Base-by-base conservation (phyloP, 352 stramenopile genomes). In the Pythium aquatile region DNA sequence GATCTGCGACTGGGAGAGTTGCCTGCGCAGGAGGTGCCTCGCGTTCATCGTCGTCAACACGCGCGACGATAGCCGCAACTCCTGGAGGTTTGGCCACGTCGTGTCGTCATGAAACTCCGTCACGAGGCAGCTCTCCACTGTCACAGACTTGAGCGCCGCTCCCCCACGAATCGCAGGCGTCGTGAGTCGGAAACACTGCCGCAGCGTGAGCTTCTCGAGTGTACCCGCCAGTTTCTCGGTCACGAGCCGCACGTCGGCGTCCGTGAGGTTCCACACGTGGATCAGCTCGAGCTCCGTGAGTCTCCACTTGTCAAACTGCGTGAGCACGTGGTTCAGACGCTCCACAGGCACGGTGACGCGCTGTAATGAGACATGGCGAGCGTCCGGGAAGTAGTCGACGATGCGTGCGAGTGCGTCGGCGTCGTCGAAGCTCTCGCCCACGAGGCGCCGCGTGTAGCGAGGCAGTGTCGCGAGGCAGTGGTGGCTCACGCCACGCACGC, bases 131-230 rank as follows among this genome's bases (percentile, higher is more conserved):
- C 85, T 72, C 6, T 81, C 54, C 5, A 93, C 63, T 9, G 73
- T 46, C 13, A 93, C 26, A 10, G 37, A 55, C 24, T 55, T 68
- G 32, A 80, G 72, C 56, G 84, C 56, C 3, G 67, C 69, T 5
- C 72, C 60, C 3, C 69, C 70, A 8, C 66, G 14, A 29, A 91
- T 74, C 16, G 72, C 61, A 1, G 77, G 83, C 13, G 76, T 67
- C 58, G 80, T 76, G 59, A 93, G 61, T 47, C 88, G 72, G 61
- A 81, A 85, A 61, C 83, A 93, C 57, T 90, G 69, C 1, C 64
- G 52, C 63, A 91, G 69, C 11, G 58, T 62, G 37, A 93, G 58
- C 44, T 62, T 72, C 56, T 79, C 75, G 33, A 93, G 80, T 39
- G 63, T 68, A 28, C 42, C 20, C 8, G 65, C 17, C 37, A 57